Evolutionary conservation across 2,329 filamentous ascomycete genomes (phyloP).

Genomic region (Cladobotryum protrusum): DNA sequence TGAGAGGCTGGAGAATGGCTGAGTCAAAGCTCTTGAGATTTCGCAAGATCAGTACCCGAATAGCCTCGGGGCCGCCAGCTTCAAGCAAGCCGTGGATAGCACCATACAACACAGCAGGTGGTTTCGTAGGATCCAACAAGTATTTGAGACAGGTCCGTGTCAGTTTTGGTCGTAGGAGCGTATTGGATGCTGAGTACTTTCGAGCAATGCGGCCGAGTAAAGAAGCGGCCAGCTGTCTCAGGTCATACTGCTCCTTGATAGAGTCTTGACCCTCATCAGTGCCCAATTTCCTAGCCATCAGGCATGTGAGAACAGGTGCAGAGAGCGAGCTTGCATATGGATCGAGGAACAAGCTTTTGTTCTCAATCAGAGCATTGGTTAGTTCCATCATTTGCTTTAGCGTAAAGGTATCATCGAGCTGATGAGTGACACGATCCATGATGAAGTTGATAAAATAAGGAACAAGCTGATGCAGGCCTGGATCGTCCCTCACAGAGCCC

Average conservation of each 20-base stretch:
- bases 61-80: slow-evolving; percentile 61
- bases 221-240: slow-evolving; percentile 78
- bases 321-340: slow-evolving; percentile 62
- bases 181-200: slow-evolving; percentile 75
- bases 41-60: slow-evolving; percentile 50
- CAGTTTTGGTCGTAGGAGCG: slow-evolving; percentile 78
- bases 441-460: slow-evolving; percentile 97
- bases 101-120: slow-evolving; percentile 80
- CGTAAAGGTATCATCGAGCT: slow-evolving; percentile 81
- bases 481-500: slow-evolving; percentile 78
- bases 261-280: slow-evolving; percentile 45
- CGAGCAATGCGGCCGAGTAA: slow-evolving; percentile 72
- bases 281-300: slow-evolving; percentile 73
- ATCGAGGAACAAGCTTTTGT: slow-evolving; percentile 67
- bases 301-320: slow-evolving; percentile 83
- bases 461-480: slow-evolving; percentile 88
- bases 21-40: slow-evolving; percentile 50
- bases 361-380: slow-evolving; percentile 75
- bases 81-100: slow-evolving; percentile 74
- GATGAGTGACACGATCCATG: slow-evolving; percentile 91
- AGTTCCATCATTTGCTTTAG: slow-evolving; percentile 91
- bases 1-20: slow-evolving; percentile 47
- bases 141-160: slow-evolving; percentile 90
- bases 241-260: slow-evolving; percentile 61
- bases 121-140: slow-evolving; percentile 80